Base-by-base conservation (phyloP, 139 green algal species). In the Raphidocelis subcapitata region DNA sequence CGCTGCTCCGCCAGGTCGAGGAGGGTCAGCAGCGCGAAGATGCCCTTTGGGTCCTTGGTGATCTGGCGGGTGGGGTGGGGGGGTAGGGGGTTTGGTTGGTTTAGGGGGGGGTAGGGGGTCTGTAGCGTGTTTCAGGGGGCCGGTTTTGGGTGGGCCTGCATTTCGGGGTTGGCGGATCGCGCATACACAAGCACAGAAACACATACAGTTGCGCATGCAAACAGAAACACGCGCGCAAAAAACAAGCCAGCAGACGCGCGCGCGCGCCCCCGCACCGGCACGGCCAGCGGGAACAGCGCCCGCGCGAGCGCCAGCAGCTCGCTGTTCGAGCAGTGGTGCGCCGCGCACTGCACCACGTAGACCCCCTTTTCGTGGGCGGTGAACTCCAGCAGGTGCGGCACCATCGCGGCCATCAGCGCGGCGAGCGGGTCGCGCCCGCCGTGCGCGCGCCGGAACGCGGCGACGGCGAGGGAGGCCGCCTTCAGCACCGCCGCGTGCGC, bases 331-430 rank as follows among this genome's bases (percentile, higher is more conserved):
- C 15, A n/a, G 41, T 56, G 18, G 28, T 26, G n/a, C 2, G 56
- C 35, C 8, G 62, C 49, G 32, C 51, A 66, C 62, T 78, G 62
- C 68, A 79, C 57, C 32, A 84, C 79, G 47, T 74, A 84, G 31
- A 79, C 77, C 28, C 71, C 78, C 69, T 84, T 84, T 51, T 72
- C 55, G 60, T 83, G 51, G 15, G 41, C 16, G 57, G 51, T 62
- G 47, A 67, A 70, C 73, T 84, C 73, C 49, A 65, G 37, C 47
- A 69, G 35, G 57, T 49, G 44, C 12, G 73, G 29, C 33, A 75
- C 33, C 18, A 75, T 55, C 8, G 73, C 56, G 52, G 31, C 36
- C 55, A 81, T 55, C 68, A 84, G 65, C 46, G 67, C 31, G 16
- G 41, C 8, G 8, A 49, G 41, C 8, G 41, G 41, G 41, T 49